Percentiles rank a stretch among this genome's conserved stretches.
Evolutionary conservation across 352 stramenopile genomes (phyloP).

Genomic region (Phytophthora pseudosyringae): DNA sequence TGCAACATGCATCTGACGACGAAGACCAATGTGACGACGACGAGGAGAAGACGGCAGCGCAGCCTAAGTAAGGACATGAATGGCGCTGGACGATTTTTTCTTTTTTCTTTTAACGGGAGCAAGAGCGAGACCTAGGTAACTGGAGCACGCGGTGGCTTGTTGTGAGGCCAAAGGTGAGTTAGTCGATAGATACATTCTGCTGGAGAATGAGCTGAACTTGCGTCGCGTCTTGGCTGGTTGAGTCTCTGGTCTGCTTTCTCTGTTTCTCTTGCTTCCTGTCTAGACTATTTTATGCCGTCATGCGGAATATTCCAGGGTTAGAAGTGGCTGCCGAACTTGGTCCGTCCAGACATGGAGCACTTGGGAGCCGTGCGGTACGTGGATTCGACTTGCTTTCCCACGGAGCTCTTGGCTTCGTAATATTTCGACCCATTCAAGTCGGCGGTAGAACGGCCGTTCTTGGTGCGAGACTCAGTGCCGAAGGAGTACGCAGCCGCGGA

Average conservation of each 20-base stretch:
- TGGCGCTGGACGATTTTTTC: background rate
- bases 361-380: conserved; percentile 68
- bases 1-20: conserved; percentile 57
- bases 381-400: conserved; percentile 73
- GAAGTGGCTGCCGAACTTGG: conserved; percentile 81
- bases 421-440: conserved; percentile 47
- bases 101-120: conserved; percentile 4
- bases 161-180: conserved; percentile 15
- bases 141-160: conserved; percentile 3
- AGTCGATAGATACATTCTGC: conserved; percentile 26
- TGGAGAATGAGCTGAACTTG: conserved; percentile 23
- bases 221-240: background rate
- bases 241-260: background rate
- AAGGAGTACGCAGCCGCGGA: conserved; percentile 74
- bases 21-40: conserved; percentile 46
- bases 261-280: conserved; percentile 1
- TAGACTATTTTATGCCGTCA: conserved; percentile 20
- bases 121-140: conserved; percentile 13
- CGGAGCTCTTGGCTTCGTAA: conserved; percentile 67
- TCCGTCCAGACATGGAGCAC: conserved; percentile 79
- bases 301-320: conserved; percentile 27
- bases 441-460: conserved; percentile 31
- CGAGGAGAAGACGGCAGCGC: conserved; percentile 12
- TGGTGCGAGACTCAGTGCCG: conserved; percentile 61
- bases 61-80: conserved; percentile 12